Base-by-base conservation (phyloP, 441 rosid species). In the Pelargonium australe region DNA sequence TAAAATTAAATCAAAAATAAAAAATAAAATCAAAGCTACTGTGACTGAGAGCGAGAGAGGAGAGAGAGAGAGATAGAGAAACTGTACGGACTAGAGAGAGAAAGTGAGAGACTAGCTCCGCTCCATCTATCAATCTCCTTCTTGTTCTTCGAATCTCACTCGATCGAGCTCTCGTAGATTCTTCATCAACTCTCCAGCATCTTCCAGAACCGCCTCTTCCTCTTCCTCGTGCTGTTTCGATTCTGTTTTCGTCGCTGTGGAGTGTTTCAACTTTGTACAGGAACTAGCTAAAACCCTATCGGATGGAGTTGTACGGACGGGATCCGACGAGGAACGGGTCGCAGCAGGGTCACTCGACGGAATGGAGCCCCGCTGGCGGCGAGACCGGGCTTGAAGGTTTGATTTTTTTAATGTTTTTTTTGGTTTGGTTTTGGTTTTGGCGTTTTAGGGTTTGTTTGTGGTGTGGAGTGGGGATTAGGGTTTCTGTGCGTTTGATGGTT, bases 221-320 rank as follows among this genome's bases (percentile, higher is more conserved):
- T 51, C 34, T 67, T 70, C 19, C 14, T 51, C 58, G 58, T 45
- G 12, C 3, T 10, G 31, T 25, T 25, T 25, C 31, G 31, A 25
- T 25, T 25, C 31, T 55, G 16, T 20, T 68, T 25, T 12, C 31
- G 31, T 25, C 31, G 31, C 2, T 72, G 75, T 71, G 69, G 65
- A 70, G 66, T 75, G 41, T 31, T 61, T 68, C 66, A 68, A 71
- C 67, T 51, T 83, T 85, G 89, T 83, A 83, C 79, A 84, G 84
- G 64, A 41, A 23, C 34, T 7, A 14, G 58, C 31, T 25, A 25
- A 25, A 25, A 25, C 31, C 31, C 69, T 31, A 45, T 51, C 64
- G 28, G 65, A 89, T 88, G 91, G 96, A 88, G 75, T 74, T 89
- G 77, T 92, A 92, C 79, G 90, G 84, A 2, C 61, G 61, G 58